Evolutionary conservation across 495 filamentous ascomycete genomes (phyloP).

Genomic region (Patellaria atrata): DNA sequence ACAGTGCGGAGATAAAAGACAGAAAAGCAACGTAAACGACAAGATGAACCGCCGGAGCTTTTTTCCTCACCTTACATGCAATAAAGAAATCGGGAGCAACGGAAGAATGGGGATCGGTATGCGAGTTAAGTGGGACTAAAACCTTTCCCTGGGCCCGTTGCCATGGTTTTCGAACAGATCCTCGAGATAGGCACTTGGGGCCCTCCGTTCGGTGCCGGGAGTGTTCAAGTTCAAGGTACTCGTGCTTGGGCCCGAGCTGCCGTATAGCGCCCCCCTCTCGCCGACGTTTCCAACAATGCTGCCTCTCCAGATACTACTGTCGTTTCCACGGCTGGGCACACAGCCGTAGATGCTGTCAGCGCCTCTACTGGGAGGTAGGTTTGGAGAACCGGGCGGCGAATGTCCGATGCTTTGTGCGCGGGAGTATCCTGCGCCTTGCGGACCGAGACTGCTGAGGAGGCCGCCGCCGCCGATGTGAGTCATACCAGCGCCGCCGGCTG

Average conservation of each 20-base stretch:
- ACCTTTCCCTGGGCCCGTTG: conserved; percentile 24
- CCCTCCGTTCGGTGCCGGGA: conserved; percentile 48
- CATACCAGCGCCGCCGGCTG: conserved; percentile 32
- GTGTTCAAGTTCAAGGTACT: conserved; percentile 56
- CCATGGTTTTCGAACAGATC: conserved; percentile 70
- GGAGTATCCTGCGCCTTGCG: conserved; percentile 35
- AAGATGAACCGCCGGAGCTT: too few relatives aligned
- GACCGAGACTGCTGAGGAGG: conserved; percentile 40
- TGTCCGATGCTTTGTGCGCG: conserved; percentile 33
- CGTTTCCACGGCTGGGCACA: conserved; percentile 25
- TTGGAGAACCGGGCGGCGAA: conserved; percentile 57
- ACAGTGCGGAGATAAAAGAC: too few relatives aligned
- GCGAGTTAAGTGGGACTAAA: conserved; percentile 9
- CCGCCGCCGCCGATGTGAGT: conserved; percentile 36
- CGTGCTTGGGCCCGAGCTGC: conserved; percentile 43
- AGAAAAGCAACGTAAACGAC: too few relatives aligned
- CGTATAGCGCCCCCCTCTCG: conserved; percentile 20
- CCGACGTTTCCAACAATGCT: conserved; percentile 17
- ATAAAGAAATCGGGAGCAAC: too few relatives aligned
- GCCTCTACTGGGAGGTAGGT: conserved; percentile 21
- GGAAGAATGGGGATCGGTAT: too few relatives aligned
- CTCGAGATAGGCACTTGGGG: conserved; percentile 85
- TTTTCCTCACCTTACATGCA: too few relatives aligned
- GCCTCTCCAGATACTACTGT: conserved; percentile 16
- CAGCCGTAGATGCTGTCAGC: conserved; percentile 12